Evolutionary conservation across 305 asterid species (phyloP), one percentile per base, ranked within the genome.

Genomic region (Rubia tinctorum): DNA sequence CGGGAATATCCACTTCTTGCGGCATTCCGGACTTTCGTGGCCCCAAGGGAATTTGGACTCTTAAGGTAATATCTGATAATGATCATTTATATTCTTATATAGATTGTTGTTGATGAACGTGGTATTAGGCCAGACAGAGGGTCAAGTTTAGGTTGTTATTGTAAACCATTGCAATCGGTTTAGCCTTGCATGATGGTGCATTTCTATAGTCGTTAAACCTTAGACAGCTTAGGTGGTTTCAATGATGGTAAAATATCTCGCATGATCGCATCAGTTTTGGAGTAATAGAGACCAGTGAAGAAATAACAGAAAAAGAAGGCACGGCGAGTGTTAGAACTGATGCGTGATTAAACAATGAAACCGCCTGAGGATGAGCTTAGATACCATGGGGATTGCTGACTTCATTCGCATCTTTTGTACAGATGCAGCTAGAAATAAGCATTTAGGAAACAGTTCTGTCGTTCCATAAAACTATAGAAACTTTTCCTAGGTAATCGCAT

Each of bases 11-110:
- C 75, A 93, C 98, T 75, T 87, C 98, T 27, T 91, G 96, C 82
- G 98, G 98, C 73, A 93, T 93, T 86, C 98, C 98, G 15, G 98
- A 93, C 79, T 93, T 93, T 83, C 96, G 98, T 77, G 98, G 98
- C 65, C 98, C 98, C 72, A 91, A 89, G 78, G 98, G 98, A 30
- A 88, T 93, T 79, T 93, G 98, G 98, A 93, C 98, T 23, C 97
- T 93, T 81, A 97, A 93, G 92, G 98, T 91, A 80, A 73, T 27
- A 27, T 27, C 55, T 44, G 49, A 44, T 1, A 44, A 44, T 11
- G 49, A 44, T 44, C 49, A 44, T n/a, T 39, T 56, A 6, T 13
- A 10, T 71, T n/a, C 37, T 37, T 56, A 9, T 72, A 20, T 18
- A 55, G 23, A 4, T 56, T 56, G 2, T 5, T 60, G 65, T 7